Evolutionary conservation across 768 basidiomycete species (phyloP), one percentile per base, ranked within the genome.

Genomic region (Macrolepiota fuliginosa): DNA sequence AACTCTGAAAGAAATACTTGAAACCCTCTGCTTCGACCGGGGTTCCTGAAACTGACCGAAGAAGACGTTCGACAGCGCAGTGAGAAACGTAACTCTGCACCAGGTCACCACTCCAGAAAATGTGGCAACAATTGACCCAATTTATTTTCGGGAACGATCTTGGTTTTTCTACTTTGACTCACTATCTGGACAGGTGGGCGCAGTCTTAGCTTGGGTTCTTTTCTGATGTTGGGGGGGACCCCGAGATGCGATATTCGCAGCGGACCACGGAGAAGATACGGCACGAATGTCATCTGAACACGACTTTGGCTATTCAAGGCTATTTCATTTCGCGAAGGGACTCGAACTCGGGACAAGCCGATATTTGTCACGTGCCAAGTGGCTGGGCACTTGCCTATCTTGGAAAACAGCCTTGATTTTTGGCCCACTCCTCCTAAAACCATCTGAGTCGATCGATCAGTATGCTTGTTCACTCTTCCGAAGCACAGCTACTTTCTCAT

Each of bases 371-470:
- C 60, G 60, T 55, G 60, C 11, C 19, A 25, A 22, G 45, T 42
- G 54, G 39, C 39, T 61, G 54, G 59, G 51, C 54, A 69, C 64
- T 66, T 76, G 72, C 74, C 73, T 72, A 68, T 70, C 65, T 66
- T 32, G 73, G 74, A 66, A 62, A 55, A 66, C 46, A 50, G 56
- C 50, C 64, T 63, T 61, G 68, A 71, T 75, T 75, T 76, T 69
- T 60, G 64, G 49, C 50, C 53, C 49, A 25, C 46, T 64, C 64
- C 65, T 66, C 72, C 71, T 61, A 67, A 72, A 71, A 69, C 65
- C 68, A 64, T 65, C 60, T 63, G 57, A 62, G 70, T 66, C 69
- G 72, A 76, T 77, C 75, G 76, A 77, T 79, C 74, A 70, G 58
- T 55, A 63, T 19, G 45, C 19, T 49, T 22, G 67, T 64, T 65